Evolutionary conservation across 73 alveolate species (phyloP), one percentile per base, ranked within the genome.

Genomic region (Effrenium voratum): DNA sequence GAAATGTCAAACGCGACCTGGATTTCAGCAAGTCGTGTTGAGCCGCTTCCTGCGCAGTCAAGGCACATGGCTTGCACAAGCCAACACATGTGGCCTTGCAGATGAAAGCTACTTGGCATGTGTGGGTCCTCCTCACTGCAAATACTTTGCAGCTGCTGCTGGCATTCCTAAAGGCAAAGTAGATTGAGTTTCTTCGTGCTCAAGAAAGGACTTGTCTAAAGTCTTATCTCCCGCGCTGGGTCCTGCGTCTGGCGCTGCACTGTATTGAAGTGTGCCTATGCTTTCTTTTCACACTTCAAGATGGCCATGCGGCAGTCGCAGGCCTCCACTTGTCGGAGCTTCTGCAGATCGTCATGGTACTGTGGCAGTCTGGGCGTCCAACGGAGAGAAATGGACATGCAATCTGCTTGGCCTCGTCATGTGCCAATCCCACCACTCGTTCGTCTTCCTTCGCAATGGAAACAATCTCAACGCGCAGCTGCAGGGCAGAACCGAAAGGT

Each of bases 391-490:
- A 24, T 66, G 79, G 34, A 5, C 41, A n/a, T 66, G n/a, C 40
- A 13, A 24, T 10, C 40, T 24, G 30, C 86, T 45, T 2, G 19
- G 90, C 90, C 90, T 79, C 24, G 90, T 66, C 40, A 52, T 79
- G 90, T 79, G 90, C 90, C 90, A 79, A 43, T 79, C 90, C 90
- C 90, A 79, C 90, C 90, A 79, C 28, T 79, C 90, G 44, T 79
- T 44, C 28, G 90, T 79, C 45, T 52, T 52, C 8, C 63, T 52
- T 52, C 63, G 8, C 63, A 52, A 8, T 52, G 19, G 63, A 52
- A 52, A 12, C 63, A 52, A 52, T 12, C 63, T 52, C 19, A 19
- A 52, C n/a, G n/a, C n/a, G n/a, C n/a, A n/a, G n/a, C n/a, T n/a
- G n/a, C n/a, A n/a, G n/a, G n/a, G n/a, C n/a, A 22, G 16, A 30